Evolutionary conservation across 1,284 basidiomycete genomes (phyloP).

Genomic region (Cryptococcus neoformans): DNA sequence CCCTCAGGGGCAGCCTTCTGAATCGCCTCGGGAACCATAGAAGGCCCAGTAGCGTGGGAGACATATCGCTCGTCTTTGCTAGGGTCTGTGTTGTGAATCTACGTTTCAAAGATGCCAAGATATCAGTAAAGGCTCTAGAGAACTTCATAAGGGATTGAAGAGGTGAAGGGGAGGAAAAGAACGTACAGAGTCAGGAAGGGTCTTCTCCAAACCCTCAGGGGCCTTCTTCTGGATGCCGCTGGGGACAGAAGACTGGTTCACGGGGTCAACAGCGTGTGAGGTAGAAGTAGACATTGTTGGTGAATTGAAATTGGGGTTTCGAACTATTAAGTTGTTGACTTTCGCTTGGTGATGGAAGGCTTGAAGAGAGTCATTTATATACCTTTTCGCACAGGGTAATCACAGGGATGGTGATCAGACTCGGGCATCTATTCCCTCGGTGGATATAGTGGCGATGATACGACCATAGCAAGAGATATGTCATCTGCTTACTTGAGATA

Average conservation of each 20-base stretch:
- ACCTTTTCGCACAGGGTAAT: no score
- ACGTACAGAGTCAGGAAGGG: conserved; percentile 25
- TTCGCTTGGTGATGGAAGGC: background rate
- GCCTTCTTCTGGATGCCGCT: conserved; percentile 18
- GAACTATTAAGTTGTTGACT: background rate
- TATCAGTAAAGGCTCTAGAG: background rate
- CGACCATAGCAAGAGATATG: no score
- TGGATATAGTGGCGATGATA: no score
- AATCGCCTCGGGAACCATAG: conserved; percentile 28
- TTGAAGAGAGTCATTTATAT: no score
- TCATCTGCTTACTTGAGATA: no score
- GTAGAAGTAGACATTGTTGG: background rate
- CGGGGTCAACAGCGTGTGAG: conserved; percentile 22
- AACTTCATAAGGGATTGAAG: background rate
- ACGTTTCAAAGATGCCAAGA: background rate
- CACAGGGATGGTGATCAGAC: no score
- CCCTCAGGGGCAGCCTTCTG: conserved; percentile 29
- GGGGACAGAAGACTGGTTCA: conserved; percentile 23
- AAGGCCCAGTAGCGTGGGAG: conserved; percentile 27
- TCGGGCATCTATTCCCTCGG: no score
- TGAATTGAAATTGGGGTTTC: background rate
- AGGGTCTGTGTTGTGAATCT: conserved; percentile 27
- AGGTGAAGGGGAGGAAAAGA: background rate
- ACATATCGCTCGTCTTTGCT: conserved; percentile 8
- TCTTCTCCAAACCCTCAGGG: conserved; percentile 16